These are phyloP conservation scores for Kwoniella shandongensis DNA, from an alignment of 768 basidiomycete genomes.

Conservation along the genomic window DNA sequence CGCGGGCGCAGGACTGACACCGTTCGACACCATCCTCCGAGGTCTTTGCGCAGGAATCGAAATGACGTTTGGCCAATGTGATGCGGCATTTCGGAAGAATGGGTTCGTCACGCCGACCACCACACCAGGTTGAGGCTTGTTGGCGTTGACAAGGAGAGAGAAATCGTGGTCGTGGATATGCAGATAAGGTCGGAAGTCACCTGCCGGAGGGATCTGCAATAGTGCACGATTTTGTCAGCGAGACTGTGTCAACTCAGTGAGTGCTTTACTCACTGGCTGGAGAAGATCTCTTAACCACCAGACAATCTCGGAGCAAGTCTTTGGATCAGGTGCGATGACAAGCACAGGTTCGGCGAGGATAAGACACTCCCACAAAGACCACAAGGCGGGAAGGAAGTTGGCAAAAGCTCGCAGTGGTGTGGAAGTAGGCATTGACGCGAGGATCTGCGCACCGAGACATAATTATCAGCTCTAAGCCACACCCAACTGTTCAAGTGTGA, in stretches of 20 bases:
- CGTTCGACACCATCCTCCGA: slow-evolving; percentile 10
- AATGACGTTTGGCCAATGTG: slow-evolving; percentile 54
- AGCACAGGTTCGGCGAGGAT: slow-evolving; percentile 86
- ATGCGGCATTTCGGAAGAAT: slow-evolving; percentile 53
- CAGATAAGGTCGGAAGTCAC: slow-evolving; percentile 89
- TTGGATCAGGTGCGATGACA: slow-evolving; percentile 74
- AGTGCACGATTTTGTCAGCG: neutral
- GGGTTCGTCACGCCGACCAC: slow-evolving; percentile 54
- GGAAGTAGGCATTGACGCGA: slow-evolving; percentile 51
- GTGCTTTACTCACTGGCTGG: slow-evolving; percentile 64
- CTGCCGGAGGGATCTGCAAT: slow-evolving; percentile 71
- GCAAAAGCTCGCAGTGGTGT: slow-evolving; percentile 52
- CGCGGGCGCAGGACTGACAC: slow-evolving; percentile 8
- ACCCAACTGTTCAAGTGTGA: neutral
- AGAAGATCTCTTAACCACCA: slow-evolving; percentile 90
- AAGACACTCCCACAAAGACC: slow-evolving; percentile 81
- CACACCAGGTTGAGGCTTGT: slow-evolving; percentile 55
- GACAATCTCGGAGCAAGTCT: slow-evolving; percentile 75
- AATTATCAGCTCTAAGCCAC: neutral
- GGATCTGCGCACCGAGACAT: slow-evolving; percentile 33
- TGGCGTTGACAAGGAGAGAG: slow-evolving; percentile 69
- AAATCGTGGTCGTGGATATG: slow-evolving; percentile 95
- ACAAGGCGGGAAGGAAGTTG: slow-evolving; percentile 54
- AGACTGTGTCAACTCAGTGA: neutral
- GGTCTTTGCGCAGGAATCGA: slow-evolving; percentile 36